Percentiles rank a stretch among this genome's conserved stretches.
Evolutionary conservation across 2,329 filamentous ascomycete genomes (phyloP).

Genomic region (Colletotrichum scovillei): DNA sequence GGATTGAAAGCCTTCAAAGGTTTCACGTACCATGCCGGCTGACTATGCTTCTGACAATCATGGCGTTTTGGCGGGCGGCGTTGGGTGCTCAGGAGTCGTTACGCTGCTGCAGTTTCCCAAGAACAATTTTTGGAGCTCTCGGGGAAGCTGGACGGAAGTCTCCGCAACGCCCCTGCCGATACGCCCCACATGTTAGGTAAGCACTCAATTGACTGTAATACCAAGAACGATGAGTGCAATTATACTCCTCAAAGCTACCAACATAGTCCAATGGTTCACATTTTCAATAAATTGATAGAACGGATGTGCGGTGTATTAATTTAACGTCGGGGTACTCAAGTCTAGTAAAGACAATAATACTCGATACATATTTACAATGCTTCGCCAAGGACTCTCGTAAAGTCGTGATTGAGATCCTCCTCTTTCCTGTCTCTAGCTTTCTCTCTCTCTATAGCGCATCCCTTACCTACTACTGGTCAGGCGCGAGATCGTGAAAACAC

Average conservation of each 20-base stretch:
- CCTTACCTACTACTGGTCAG: constrained; percentile 65
- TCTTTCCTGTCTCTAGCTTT: constrained; percentile 6
- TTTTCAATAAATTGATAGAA: neutral
- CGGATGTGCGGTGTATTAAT: constrained; percentile 33
- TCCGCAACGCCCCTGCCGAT: neutral
- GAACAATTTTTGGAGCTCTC: constrained; percentile 36
- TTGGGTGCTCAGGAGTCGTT: constrained; percentile 57
- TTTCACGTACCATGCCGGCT: constrained; percentile 64
- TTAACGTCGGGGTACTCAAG: constrained; percentile 35
- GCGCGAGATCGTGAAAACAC: constrained; percentile 89
- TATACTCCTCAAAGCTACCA: neutral
- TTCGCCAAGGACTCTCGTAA: constrained; percentile 45
- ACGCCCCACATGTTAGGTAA: constrained; percentile 18
- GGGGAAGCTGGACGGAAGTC: constrained; percentile 24
- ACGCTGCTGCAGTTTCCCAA: constrained; percentile 39
- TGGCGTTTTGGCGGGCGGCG: constrained; percentile 48
- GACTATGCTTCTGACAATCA: constrained; percentile 67
- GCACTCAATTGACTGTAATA: neutral
- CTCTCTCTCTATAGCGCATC: constrained; percentile 11
- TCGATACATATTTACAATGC: constrained; percentile 46
- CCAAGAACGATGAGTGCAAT: neutral
- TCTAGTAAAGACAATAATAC: constrained; percentile 37
- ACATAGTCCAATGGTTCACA: neutral
- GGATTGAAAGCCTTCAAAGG: neutral
- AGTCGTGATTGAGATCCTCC: constrained; percentile 45